Percentiles rank a stretch among this genome's conserved stretches.
Evolutionary conservation across 2,329 filamentous ascomycete genomes (phyloP).

Genomic region (Cercospora janseana): DNA sequence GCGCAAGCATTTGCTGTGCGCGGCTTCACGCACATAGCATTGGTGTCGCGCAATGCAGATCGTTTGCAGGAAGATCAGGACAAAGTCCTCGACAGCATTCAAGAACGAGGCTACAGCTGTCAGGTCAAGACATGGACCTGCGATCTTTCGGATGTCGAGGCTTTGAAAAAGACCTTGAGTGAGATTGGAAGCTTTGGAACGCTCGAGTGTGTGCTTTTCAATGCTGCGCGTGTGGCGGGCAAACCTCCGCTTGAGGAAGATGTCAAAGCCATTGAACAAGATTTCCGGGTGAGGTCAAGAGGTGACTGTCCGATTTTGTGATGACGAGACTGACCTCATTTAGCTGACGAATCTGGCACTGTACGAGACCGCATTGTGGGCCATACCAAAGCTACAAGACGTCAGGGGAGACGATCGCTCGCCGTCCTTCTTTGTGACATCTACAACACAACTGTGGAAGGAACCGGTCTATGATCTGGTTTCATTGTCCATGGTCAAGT

Average conservation of each 20-base stretch:
- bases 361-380: slow-evolving; percentile 50
- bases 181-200: slow-evolving; percentile 45
- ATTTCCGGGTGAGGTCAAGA: slow-evolving; percentile 47
- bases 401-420: slow-evolving; percentile 37
- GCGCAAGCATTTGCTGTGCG: slow-evolving; percentile 45
- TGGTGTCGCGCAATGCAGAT: slow-evolving; percentile 47
- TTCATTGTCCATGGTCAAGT: slow-evolving; percentile 52
- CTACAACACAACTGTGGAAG: slow-evolving; percentile 47
- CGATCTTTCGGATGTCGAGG: slow-evolving; percentile 45
- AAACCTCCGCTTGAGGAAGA: slow-evolving; percentile 45
- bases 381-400: slow-evolving; percentile 45
- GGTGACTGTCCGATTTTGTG: not conserved
- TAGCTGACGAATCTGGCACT: slow-evolving; percentile 51
- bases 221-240: slow-evolving; percentile 51
- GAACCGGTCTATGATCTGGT: slow-evolving; percentile 50
- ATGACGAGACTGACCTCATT: slow-evolving; percentile 6
- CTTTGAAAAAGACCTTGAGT: slow-evolving; percentile 42
- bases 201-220: slow-evolving; percentile 53
- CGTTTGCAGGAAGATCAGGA: slow-evolving; percentile 41
- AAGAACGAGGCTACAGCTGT: slow-evolving; percentile 35
- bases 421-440: slow-evolving; percentile 52
- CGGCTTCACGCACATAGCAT: slow-evolving; percentile 49
- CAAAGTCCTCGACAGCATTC: slow-evolving; percentile 34
- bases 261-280: slow-evolving; percentile 49
- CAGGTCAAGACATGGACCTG: slow-evolving; percentile 47